phyloP scores from a whole-genome alignment of 2,329 filamentous ascomycete genomes.

The Xylaria sp. region DNA sequence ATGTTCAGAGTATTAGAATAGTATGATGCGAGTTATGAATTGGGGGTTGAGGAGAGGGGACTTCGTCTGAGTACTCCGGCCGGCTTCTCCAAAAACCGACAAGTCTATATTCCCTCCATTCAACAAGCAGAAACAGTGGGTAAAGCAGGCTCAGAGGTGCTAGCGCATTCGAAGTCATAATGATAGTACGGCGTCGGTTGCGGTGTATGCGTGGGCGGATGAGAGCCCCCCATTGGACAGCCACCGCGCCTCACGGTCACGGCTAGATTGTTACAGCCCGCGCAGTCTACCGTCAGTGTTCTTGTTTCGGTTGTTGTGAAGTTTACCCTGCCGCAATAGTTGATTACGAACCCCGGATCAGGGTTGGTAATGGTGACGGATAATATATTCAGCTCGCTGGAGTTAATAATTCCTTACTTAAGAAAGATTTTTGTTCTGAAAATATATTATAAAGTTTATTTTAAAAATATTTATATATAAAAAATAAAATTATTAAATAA shows the following conservation, averaged over 20 bases:
- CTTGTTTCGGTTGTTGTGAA: slow-evolving; percentile 20
- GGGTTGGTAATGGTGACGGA: slow-evolving; percentile 1
- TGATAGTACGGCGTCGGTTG: slow-evolving; percentile 3
- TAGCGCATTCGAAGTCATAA: slow-evolving; percentile 8
- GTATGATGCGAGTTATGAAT: neutral
- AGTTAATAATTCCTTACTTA: too few relatives aligned
- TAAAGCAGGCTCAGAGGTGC: neutral
- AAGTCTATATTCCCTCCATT: neutral
- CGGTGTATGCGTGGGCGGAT: neutral
- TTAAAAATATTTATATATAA: too few relatives aligned
- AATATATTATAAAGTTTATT: too few relatives aligned
- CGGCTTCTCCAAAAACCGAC: neutral
- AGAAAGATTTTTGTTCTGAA: too few relatives aligned
- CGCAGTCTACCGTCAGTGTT: slow-evolving; percentile 22
- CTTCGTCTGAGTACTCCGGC: neutral
- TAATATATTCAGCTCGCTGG: too few relatives aligned
- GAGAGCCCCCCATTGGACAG: slow-evolving; percentile 15
- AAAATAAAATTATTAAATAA: too few relatives aligned
- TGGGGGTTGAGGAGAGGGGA: too few relatives aligned
- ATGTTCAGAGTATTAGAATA: neutral
- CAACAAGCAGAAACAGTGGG: slow-evolving; percentile 7
- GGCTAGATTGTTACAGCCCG: slow-evolving; percentile 11
- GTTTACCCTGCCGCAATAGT: slow-evolving; percentile 18
- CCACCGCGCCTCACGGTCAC: slow-evolving; percentile 7
- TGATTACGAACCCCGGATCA: slow-evolving; percentile 13